Evolutionary conservation across 73 alveolate species (phyloP).

Genomic region (Blepharisma stoltei): DNA sequence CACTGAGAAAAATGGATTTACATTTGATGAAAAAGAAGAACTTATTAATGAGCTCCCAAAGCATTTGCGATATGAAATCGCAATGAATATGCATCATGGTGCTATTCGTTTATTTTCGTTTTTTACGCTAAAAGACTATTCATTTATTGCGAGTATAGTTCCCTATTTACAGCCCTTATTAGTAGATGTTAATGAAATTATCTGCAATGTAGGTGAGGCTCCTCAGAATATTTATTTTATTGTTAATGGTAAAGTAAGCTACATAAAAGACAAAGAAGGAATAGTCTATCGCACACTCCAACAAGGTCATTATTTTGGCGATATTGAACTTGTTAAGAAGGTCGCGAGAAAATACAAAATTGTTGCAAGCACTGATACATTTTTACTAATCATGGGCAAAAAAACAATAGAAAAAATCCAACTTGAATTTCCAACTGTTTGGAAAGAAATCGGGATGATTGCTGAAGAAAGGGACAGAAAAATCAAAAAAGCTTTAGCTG

Average conservation of each 20-base stretch:
- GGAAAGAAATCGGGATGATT: constrained; percentile 1
- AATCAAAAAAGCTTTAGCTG: too few species aligned
- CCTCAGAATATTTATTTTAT: constrained; percentile 27
- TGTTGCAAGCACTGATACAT: background rate
- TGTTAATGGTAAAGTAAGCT: constrained; percentile 10
- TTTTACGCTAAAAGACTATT: constrained; percentile 34
- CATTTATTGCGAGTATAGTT: constrained; percentile 53
- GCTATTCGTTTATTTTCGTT: constrained; percentile 43
- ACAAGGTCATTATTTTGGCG: constrained; percentile 29
- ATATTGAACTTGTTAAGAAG: constrained; percentile 23
- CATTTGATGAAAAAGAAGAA: background rate
- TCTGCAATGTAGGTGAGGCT: constrained; percentile 43
- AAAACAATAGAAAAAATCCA: background rate
- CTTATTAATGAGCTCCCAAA: background rate
- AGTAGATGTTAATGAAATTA: constrained; percentile 37
- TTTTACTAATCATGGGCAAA: background rate
- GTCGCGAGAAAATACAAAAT: background rate
- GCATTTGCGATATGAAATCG: constrained; percentile 29
- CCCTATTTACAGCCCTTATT: constrained; percentile 47
- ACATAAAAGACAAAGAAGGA: background rate
- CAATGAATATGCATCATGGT: constrained; percentile 41
- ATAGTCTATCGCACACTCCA: background rate
- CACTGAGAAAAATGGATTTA: constrained; percentile 70
- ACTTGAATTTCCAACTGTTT: background rate
- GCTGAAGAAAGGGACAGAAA: too few species aligned